Evolutionary conservation across 1,139 yeast species (phyloP), one percentile per base, ranked within the genome.

Genomic region (Nakaseomyces kungkrabaensis): DNA sequence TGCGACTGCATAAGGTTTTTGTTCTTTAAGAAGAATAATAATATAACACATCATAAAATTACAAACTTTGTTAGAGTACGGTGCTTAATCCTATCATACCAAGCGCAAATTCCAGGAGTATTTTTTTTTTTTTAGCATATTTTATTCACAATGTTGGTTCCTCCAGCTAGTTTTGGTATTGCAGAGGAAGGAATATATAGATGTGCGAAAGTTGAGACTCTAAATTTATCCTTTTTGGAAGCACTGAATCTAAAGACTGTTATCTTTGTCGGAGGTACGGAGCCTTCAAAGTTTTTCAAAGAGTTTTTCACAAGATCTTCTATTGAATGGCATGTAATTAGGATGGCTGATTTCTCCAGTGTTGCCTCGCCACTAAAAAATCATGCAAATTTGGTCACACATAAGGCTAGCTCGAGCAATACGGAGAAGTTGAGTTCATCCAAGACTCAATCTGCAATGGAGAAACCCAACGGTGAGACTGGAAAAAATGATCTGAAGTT

Each of bases 121-220:
- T 33, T 33, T n/a, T 33, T 33, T 33, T 33, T 33, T 2, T 33
- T n/a, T 9, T 5, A 11, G 13, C 10, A 33, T 33, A 33, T 33
- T 2, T 6, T n/a, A n/a, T 38, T 25, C 32, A 25, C n/a, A 10
- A 83, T 85, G 92, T 69, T 84, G 45, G 85, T 85, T 0, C 88
- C 90, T 3, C 92, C 94, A 4, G 86, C 83, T 44, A 82, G 82
- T 65, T 85, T 82, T 67, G 90, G 90, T 0, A 71, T 84, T 31
- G 92, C 84, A 9, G 92, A 85, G 62, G 78, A 79, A 34, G 90
- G 90, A 0, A 70, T 85, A 3, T 83, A 72, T 61, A 58, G 60
- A 65, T 63, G 60, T 47, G 57, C 61, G 5, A 58, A 60, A 48
- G 56, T 62, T 7, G 63, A 58, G 45, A 60, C 63, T 9, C 51